Evolutionary conservation across 2,329 filamentous ascomycete species (phyloP).

Genomic region (Trichoderma sp.): DNA sequence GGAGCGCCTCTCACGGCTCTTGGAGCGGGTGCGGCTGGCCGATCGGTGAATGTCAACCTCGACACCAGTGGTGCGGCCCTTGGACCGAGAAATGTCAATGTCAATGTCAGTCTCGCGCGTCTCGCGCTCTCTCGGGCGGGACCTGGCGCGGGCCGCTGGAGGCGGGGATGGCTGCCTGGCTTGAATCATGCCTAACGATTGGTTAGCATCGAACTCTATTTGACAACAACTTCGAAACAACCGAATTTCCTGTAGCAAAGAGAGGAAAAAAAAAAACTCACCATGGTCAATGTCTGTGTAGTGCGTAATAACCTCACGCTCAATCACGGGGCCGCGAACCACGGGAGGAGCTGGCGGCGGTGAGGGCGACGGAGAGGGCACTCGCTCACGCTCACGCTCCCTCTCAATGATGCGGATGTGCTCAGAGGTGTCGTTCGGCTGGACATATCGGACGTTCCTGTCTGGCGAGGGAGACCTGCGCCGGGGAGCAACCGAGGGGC

Average conservation of each 20-base stretch:
- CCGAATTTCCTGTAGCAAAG: too few species aligned
- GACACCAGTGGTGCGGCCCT: constrained; percentile 59
- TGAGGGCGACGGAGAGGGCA: constrained; percentile 54
- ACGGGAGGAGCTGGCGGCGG: constrained; percentile 63
- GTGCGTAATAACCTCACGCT: constrained; percentile 86
- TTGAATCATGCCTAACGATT: constrained; percentile 47
- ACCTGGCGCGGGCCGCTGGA: constrained; percentile 54
- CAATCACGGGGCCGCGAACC: constrained; percentile 76
- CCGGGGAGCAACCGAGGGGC: constrained; percentile 32
- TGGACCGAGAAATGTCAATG: constrained; percentile 61
- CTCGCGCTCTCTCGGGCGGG: constrained; percentile 40
- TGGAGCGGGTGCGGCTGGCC: constrained; percentile 40
- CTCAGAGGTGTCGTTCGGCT: constrained; percentile 45
- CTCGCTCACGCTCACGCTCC: constrained; percentile 46
- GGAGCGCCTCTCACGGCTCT: constrained; percentile 44
- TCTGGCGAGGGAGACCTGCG: constrained; percentile 42
- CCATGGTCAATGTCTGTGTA: constrained; percentile 87
- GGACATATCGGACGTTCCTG: constrained; percentile 45
- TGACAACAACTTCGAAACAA: neutral
- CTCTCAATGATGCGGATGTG: constrained; percentile 54
- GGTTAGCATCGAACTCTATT: constrained; percentile 19
- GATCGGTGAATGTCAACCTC: constrained; percentile 58
- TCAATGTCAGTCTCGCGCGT: constrained; percentile 56
- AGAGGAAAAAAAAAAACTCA: constrained; percentile 45
- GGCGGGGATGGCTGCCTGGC: constrained; percentile 48